Percentiles rank a stretch among this genome's conserved stretches.
These are phyloP conservation scores for Rhamnella rubrinervis DNA, from an alignment of 331 rosid genomes.

Conservation along the genomic window DNA sequence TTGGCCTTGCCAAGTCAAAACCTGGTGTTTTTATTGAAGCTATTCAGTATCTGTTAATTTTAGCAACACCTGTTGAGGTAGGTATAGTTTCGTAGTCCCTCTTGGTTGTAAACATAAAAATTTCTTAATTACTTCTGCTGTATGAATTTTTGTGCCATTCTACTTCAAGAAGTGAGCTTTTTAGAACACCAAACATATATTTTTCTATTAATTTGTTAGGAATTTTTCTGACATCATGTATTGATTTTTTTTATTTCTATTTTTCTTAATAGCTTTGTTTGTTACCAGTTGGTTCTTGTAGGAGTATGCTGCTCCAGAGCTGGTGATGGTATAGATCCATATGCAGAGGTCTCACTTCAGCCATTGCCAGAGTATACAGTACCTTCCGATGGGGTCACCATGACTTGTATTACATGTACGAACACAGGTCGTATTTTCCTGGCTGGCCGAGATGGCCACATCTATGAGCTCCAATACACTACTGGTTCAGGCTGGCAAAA, in stretches of 20 bases:
- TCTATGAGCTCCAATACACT: slow-evolving; percentile 83
- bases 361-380: slow-evolving; percentile 86
- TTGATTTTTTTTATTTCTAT: slow-evolving; percentile 6
- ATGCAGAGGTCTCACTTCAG: slow-evolving; percentile 85
- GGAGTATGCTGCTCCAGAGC: slow-evolving; percentile 96
- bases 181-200: background rate
- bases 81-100: slow-evolving; percentile 17
- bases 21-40: slow-evolving; percentile 94
- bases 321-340: slow-evolving; percentile 78
- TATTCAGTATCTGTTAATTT: slow-evolving; percentile 78
- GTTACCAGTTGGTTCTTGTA: slow-evolving; percentile 73
- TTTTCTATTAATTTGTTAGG: background rate
- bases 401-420: slow-evolving; percentile 86
- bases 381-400: slow-evolving; percentile 91
- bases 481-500: slow-evolving; percentile 95
- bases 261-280: slow-evolving; percentile 40
- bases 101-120: slow-evolving; percentile 12
- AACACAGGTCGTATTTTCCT: slow-evolving; percentile 87
- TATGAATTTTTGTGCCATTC: too few species aligned
- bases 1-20: slow-evolving; percentile 85
- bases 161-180: too few species aligned
- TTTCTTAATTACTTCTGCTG: too few species aligned
- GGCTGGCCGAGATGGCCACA: slow-evolving; percentile 97
- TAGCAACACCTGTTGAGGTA: slow-evolving; percentile 96
- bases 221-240: background rate